Evolutionary conservation across 257 asterid genomes (phyloP), one percentile per base, ranked within the genome.

Genomic region (Cinchona pubescens): DNA sequence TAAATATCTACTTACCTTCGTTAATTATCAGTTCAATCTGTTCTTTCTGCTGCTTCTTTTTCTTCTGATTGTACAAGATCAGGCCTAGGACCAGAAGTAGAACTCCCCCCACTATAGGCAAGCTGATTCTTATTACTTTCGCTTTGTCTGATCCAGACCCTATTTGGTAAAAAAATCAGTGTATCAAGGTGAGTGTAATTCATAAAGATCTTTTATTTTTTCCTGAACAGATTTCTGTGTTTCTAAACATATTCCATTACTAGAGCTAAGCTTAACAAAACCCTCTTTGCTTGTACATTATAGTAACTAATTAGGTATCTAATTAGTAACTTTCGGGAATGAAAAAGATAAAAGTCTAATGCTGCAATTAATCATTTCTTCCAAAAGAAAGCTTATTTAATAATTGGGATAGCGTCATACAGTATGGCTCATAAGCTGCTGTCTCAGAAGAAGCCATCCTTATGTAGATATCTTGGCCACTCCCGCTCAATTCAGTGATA

Each of bases 381-480:
- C 13, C 30, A 21, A 64, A 35, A 64, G 21, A 21, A 2, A 35
- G 32, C n/a, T 25, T 13, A 23, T 3, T 59, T 7, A 43, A 30
- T 11, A 15, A 21, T 4, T 73, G 34, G 18, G 30, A 72, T 21
- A 59, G 62, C 23, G 16, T 51, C 55, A 67, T 80, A 80, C 83
- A n/a, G n/a, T n/a, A n/a, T n/a, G n/a, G n/a, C n/a, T n/a, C n/a
- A n/a, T n/a, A n/a, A n/a, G n/a, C n/a, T n/a, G n/a, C 83, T 70
- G 63, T 8, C 32, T 81, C 64, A 25, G 85, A 81, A 23, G 76
- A 71, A 15, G 81, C 79, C 59, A 82, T 51, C 72, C 83, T 71
- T 10, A 75, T 38, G 62, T 76, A 82, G 51, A 79, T 76, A 63
- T 82, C 78, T 69, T 82, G 86, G 7, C 80, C 83, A 8, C 16